Evolutionary conservation across 2,329 filamentous ascomycete species (phyloP).

Genomic region (Xylariaceae sp.): DNA sequence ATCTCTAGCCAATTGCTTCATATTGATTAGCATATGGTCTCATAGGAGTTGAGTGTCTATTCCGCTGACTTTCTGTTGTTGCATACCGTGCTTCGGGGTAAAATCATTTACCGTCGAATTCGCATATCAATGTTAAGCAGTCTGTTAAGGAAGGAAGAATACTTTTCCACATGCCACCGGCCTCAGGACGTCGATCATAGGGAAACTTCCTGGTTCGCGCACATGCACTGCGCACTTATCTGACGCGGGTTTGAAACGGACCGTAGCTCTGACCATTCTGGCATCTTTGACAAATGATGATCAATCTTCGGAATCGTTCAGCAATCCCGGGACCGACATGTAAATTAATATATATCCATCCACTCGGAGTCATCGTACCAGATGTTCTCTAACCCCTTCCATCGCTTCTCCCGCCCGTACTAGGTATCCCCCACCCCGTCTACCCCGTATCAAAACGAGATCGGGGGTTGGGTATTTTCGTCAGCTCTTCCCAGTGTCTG

Average conservation of each 20-base stretch:
- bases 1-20: no score
- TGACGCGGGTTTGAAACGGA: slow-evolving; percentile 23
- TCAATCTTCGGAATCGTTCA: slow-evolving; percentile 24
- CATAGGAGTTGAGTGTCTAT: no score
- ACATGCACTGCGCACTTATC: slow-evolving; percentile 2
- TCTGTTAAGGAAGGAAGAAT: no score
- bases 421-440: slow-evolving; percentile 14
- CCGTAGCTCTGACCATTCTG: slow-evolving; percentile 2
- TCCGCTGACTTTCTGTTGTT: no score
- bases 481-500: slow-evolving; percentile 5
- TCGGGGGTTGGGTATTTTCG: slow-evolving; percentile 10
- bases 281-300: slow-evolving; percentile 30
- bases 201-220: slow-evolving; percentile 1
- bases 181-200: not conserved
- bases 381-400: slow-evolving; percentile 26
- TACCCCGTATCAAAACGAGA: slow-evolving; percentile 14
- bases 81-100: no score
- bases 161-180: not conserved
- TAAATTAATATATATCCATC: slow-evolving; percentile 35
- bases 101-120: no score
- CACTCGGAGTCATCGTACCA: slow-evolving; percentile 36
- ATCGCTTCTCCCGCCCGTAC: slow-evolving; percentile 25
- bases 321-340: slow-evolving; percentile 31
- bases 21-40: no score
- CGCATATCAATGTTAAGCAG: no score